A percentile compares a stretch with the other conserved stretches of the same genome.
These are phyloP conservation scores for Amaranthus hypochondriacus DNA, from an alignment of 148 eudicot species.

Conservation along the genomic window DNA sequence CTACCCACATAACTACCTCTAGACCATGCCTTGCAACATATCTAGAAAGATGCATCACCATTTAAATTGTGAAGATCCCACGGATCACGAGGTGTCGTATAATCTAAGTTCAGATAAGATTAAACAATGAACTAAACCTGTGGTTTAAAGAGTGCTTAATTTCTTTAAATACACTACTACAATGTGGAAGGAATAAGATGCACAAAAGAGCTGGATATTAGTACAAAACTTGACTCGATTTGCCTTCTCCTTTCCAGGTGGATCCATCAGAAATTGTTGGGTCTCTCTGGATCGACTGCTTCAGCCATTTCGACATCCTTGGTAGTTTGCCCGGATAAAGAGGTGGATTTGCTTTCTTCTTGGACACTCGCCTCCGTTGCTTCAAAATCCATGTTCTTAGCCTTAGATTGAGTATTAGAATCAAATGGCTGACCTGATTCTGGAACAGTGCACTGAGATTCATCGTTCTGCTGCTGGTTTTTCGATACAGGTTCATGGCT, in stretches of 20 bases:
- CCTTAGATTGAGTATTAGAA: constrained; percentile 4
- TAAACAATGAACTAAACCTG: too few relatives aligned
- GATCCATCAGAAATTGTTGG: constrained; percentile 10
- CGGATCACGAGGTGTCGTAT: background rate
- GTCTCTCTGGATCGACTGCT: constrained; percentile 14
- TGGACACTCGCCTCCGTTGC: constrained; percentile 4
- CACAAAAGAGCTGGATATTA: background rate
- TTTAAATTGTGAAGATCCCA: background rate
- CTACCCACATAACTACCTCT: too few relatives aligned
- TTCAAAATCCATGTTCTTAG: constrained; percentile 9
- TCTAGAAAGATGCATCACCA: background rate
- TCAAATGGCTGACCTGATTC: background rate
- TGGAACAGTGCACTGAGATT: background rate
- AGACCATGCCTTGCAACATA: too few relatives aligned
- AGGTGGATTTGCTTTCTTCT: too few relatives aligned
- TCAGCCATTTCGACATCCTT: constrained; percentile 32
- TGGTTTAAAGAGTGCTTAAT: too few relatives aligned
- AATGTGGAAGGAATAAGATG: background rate
- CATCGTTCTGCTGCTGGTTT: constrained; percentile 6
- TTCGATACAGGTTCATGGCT: constrained; percentile 7
- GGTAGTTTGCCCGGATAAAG: too few relatives aligned
- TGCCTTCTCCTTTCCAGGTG: background rate
- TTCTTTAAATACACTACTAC: constrained; percentile 2
- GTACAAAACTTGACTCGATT: constrained; percentile 20
- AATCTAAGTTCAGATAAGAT: too few relatives aligned